Conservation (phyloP, 352 stramenopile genomes). For the Globisporangium spiculum region DNA sequence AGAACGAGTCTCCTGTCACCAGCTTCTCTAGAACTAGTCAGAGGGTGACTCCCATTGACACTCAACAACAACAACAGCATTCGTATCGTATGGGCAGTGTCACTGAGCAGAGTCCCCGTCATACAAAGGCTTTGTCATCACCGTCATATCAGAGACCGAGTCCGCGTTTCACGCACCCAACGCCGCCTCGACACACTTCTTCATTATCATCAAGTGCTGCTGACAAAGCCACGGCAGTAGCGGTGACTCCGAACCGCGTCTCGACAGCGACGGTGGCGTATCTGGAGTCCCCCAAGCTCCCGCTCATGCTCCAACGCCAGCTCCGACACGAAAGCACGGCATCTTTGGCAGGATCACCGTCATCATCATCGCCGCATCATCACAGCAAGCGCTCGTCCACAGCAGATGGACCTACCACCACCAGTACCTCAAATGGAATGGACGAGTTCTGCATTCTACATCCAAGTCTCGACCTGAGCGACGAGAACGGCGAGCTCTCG, state of each 20-base stretch:
- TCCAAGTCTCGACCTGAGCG: slow-evolving; percentile 47
- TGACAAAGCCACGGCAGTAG: background rate
- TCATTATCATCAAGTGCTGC: background rate
- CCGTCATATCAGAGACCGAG: background rate
- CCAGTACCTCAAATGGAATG: slow-evolving; percentile 11
- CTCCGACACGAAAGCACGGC: slow-evolving; percentile 3
- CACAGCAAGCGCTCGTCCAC: slow-evolving; percentile 4
- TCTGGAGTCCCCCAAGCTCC: slow-evolving; percentile 33
- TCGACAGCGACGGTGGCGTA: slow-evolving; percentile 30
- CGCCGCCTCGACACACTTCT: slow-evolving; percentile 5
- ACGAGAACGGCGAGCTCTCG: slow-evolving; percentile 58
- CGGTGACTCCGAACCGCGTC: slow-evolving; percentile 26
- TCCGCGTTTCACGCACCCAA: slow-evolving; percentile 3
- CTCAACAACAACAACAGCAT: background rate
- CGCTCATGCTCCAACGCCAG: slow-evolving; percentile 35
- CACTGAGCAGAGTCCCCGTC: background rate
- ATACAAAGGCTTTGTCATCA: background rate
- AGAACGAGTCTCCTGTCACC: background rate
- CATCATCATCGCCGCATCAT: background rate
- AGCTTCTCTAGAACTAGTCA: background rate
- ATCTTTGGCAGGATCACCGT: background rate
- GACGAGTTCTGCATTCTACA: slow-evolving; percentile 58
- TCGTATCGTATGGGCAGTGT: slow-evolving; percentile 2
- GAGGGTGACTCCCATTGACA: background rate
- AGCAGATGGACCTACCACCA: background rate